Evolutionary conservation across 331 rosid species (phyloP).

Genomic region (Rhamnella rubrinervis): DNA sequence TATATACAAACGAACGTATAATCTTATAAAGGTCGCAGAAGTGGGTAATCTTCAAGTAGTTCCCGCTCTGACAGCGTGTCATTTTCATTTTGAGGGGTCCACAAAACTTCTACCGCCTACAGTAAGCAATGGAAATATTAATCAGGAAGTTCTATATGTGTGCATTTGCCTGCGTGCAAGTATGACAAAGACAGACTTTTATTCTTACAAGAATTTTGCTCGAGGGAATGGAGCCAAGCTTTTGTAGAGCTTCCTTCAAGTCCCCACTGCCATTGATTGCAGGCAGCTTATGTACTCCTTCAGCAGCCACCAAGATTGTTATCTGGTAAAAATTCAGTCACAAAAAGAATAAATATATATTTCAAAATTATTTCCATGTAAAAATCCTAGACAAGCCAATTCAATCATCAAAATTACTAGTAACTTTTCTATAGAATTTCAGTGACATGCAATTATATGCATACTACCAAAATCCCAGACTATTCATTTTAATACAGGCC

Average conservation of each 20-base stretch:
- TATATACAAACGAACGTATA: conserved; percentile 11
- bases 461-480: too few relatives aligned
- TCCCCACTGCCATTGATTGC: conserved; percentile 81
- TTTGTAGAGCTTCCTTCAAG: conserved; percentile 92
- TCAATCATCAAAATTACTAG: too few relatives aligned
- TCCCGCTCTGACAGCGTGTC: conserved; percentile 92
- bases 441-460: neutral
- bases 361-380: neutral
- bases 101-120: conserved; percentile 98
- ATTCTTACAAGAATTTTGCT: conserved; percentile 71
- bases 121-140: neutral
- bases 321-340: conserved; percentile 41
- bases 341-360: neutral
- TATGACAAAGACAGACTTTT: neutral
- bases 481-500: conserved; percentile 7
- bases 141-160: neutral
- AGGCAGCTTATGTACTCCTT: conserved; percentile 86
- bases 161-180: neutral
- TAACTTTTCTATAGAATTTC: too few relatives aligned
- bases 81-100: conserved; percentile 98
- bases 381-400: neutral
- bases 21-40: conserved; percentile 78
- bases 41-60: conserved; percentile 95
- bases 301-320: conserved; percentile 93
- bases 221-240: conserved; percentile 86